Percentiles rank a stretch among this genome's conserved stretches.
phyloP scores from a whole-genome alignment of 2,329 filamentous ascomycete genomes.

The Aspergillus persii region DNA sequence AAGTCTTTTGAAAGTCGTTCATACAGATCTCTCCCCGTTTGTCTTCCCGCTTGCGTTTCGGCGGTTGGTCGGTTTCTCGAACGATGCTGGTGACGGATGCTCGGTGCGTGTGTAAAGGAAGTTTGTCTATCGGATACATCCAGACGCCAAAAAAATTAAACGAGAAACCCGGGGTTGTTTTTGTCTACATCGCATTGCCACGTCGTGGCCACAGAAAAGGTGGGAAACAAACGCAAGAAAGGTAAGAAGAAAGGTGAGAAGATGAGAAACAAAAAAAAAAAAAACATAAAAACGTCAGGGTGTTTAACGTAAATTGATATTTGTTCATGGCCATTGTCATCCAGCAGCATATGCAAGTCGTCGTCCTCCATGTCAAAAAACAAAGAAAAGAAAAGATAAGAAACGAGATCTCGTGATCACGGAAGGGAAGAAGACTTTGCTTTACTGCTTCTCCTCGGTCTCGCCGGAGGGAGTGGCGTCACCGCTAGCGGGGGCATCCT shows the following conservation, averaged over 20 bases:
- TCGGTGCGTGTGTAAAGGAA: not conserved
- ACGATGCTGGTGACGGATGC: not conserved
- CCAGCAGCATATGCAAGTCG: constrained; percentile 15
- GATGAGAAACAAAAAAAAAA: not conserved
- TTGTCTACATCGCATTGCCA: constrained; percentile 15
- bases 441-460: constrained; percentile 40
- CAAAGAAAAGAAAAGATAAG: not conserved
- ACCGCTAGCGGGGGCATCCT: constrained; percentile 53
- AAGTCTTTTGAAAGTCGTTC: constrained; percentile 4
- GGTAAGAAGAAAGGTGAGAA: constrained; percentile 6
- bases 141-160: not conserved
- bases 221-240: constrained; percentile 4
- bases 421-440: not conserved
- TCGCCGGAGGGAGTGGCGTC: constrained; percentile 31
- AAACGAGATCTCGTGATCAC: not conserved
- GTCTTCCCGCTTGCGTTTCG: not conserved
- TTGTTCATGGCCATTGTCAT: constrained; percentile 24
- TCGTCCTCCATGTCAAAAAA: constrained; percentile 12
- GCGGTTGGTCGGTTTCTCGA: not conserved
- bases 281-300: constrained; percentile 10
- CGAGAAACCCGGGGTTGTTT: not conserved
- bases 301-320: constrained; percentile 18
- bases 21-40: not conserved
- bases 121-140: not conserved
- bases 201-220: constrained; percentile 2